phyloP scores from a whole-genome alignment of 495 filamentous ascomycete genomes.

The Penicillium maclennaniae region DNA sequence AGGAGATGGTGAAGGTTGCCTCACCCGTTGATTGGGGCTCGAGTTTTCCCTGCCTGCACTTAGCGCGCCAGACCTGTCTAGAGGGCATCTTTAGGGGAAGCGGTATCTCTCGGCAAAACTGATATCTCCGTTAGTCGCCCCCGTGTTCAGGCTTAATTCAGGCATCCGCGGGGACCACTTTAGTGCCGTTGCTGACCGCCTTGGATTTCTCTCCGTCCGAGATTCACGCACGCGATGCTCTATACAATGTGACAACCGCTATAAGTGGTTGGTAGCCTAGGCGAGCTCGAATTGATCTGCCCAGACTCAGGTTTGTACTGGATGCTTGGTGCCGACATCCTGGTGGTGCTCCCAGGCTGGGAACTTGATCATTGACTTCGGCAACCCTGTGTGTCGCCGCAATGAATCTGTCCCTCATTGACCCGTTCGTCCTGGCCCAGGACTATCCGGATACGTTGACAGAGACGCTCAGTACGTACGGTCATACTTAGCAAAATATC shows the following conservation, averaged over 20 bases:
- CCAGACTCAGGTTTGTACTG: constrained; percentile 15
- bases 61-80: constrained; percentile 27
- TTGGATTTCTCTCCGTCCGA: constrained; percentile 1
- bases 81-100: constrained; percentile 7
- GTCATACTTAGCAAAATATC: not conserved
- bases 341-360: constrained; percentile 32
- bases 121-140: not conserved
- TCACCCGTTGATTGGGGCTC: constrained; percentile 42
- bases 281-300: not conserved
- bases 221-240: constrained; percentile 9
- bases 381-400: constrained; percentile 9
- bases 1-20: constrained; percentile 41
- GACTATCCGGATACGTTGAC: constrained; percentile 90
- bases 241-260: not conserved
- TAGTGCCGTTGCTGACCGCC: constrained; percentile 9
- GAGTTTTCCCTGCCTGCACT: constrained; percentile 40
- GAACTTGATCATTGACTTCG: constrained; percentile 6
- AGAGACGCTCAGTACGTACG: constrained; percentile 67
- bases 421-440: constrained; percentile 83
- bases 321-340: constrained; percentile 27
- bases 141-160: not conserved
- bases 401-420: constrained; percentile 78
- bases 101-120: constrained; percentile 4
- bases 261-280: not conserved
- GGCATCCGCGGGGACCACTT: constrained; percentile 3